phyloP scores from a whole-genome alignment of 768 basidiomycete species.

The Neoboletus magnificus region DNA sequence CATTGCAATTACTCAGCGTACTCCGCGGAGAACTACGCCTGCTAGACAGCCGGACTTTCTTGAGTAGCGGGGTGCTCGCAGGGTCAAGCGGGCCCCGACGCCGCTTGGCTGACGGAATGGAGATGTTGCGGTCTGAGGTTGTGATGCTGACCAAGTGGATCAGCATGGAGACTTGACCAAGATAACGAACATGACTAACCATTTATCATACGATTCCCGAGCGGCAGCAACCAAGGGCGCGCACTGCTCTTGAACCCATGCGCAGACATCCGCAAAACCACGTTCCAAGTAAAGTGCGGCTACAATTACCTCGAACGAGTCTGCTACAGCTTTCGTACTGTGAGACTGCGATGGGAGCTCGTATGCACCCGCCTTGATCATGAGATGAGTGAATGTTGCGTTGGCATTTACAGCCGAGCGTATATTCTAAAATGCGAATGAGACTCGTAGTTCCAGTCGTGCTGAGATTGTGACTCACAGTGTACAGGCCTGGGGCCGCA shows the following conservation, averaged over 20 bases:
- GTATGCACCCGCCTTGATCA: slow-evolving; percentile 34
- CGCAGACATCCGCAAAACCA: slow-evolving; percentile 36
- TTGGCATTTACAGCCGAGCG: slow-evolving; percentile 31
- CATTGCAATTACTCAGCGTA: slow-evolving; percentile 19
- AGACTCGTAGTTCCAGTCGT: background rate
- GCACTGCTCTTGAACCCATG: slow-evolving; percentile 40
- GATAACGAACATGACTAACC: slow-evolving; percentile 14
- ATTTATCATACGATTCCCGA: slow-evolving; percentile 25
- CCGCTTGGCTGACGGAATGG: slow-evolving; percentile 15
- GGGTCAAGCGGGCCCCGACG: background rate
- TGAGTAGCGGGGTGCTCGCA: slow-evolving; percentile 9
- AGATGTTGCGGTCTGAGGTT: background rate
- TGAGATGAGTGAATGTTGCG: slow-evolving; percentile 37
- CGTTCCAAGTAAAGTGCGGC: slow-evolving; percentile 41
- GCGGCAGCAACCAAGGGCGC: slow-evolving; percentile 35
- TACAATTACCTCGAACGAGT: slow-evolving; percentile 46
- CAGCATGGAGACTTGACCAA: background rate
- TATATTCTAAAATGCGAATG: slow-evolving; percentile 17
- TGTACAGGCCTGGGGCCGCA: slow-evolving; percentile 34
- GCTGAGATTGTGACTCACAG: slow-evolving; percentile 24
- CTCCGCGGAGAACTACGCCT: slow-evolving; percentile 13
- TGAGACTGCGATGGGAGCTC: slow-evolving; percentile 18
- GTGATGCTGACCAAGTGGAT: slow-evolving; percentile 13
- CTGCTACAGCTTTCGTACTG: slow-evolving; percentile 40
- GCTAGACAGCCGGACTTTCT: slow-evolving; percentile 20